Evolutionary conservation across 805 yeast genomes (phyloP), one percentile per base, ranked within the genome.

Genomic region (Ogataea polymorpha): DNA sequence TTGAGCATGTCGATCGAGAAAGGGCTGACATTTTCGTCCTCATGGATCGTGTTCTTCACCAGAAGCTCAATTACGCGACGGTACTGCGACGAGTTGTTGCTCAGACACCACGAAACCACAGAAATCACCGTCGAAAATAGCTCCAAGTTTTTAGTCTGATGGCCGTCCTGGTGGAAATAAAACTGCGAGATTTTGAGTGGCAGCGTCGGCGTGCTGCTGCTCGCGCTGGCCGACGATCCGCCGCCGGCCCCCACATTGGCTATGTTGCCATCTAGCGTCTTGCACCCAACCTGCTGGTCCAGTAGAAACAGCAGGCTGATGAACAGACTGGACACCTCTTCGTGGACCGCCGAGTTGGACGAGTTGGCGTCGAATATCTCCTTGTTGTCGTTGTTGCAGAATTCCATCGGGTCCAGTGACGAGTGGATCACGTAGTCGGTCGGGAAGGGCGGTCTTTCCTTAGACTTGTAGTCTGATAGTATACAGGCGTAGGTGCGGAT

Each of bases 371-470:
- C 74, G 42, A 70, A 67, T 15, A 73, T 70, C 39, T 72, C 71
- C 20, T 65, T 70, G 41, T 56, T 57, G 20, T 49, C 54, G 18
- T 49, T 52, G 35, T 56, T 59, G 43, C 61, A 54, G 23, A 58
- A 61, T 29, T 62, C 65, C 47, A 59, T 49, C 8, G 66, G 67
- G 39, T 62, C 67, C 12, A 62, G 37, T 2, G 65, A 56, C 13
- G 59, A 52, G 26, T 55, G 60, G 16, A 70, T 55, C 2, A 68
- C 67, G 30, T 70, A 74, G 45, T 76, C 79, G 3, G 77, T 67
- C 20, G 96, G 97, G 60, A 88, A 91, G 1, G 71, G 71, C 0
- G 97, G 96, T 41, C 77, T 67, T 32, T 74, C 78, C 10, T 73
- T 69, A 3, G 66, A 45, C 41, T 75, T 75, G 37, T 70, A 72